Percentiles rank a stretch among this genome's conserved stretches.
phyloP scores from a whole-genome alignment of 2,329 filamentous ascomycete genomes.

The Pestalotiopsis sp. region DNA sequence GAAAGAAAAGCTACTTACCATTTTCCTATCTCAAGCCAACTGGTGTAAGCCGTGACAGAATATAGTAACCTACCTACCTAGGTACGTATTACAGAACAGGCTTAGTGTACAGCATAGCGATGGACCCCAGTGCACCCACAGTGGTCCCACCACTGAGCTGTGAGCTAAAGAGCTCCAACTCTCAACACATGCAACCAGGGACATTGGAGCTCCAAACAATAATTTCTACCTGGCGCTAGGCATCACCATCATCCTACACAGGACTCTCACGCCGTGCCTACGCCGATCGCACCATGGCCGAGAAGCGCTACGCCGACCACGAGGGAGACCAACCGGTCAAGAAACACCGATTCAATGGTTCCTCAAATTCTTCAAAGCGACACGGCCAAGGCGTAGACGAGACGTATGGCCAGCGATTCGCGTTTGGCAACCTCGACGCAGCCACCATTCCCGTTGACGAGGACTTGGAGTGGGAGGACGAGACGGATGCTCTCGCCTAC shows the following conservation, averaged over 20 bases:
- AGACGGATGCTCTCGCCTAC: slow-evolving; percentile 60
- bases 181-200: too few species aligned
- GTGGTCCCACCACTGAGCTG: too few species aligned
- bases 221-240: neutral
- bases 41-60: too few species aligned
- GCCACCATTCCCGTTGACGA: slow-evolving; percentile 39
- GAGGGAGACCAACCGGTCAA: slow-evolving; percentile 21
- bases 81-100: too few species aligned
- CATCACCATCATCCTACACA: neutral
- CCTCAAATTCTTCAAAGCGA: slow-evolving; percentile 15
- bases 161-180: too few species aligned
- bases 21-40: too few species aligned
- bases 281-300: slow-evolving; percentile 18
- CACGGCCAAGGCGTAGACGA: slow-evolving; percentile 41
- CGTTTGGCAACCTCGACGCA: slow-evolving; percentile 58
- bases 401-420: slow-evolving; percentile 59
- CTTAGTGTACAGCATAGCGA: too few species aligned
- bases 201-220: neutral
- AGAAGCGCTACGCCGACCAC: slow-evolving; percentile 29
- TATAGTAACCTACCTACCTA: too few species aligned
- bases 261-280: neutral
- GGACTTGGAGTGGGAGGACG: slow-evolving; percentile 58
- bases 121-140: too few species aligned
- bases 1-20: too few species aligned
- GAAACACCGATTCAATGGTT: slow-evolving; percentile 21